Percentiles rank a stretch among this genome's conserved stretches.
Evolutionary conservation across 2,329 filamentous ascomycete species (phyloP).

Genomic region (Cryphonectria radicalis): DNA sequence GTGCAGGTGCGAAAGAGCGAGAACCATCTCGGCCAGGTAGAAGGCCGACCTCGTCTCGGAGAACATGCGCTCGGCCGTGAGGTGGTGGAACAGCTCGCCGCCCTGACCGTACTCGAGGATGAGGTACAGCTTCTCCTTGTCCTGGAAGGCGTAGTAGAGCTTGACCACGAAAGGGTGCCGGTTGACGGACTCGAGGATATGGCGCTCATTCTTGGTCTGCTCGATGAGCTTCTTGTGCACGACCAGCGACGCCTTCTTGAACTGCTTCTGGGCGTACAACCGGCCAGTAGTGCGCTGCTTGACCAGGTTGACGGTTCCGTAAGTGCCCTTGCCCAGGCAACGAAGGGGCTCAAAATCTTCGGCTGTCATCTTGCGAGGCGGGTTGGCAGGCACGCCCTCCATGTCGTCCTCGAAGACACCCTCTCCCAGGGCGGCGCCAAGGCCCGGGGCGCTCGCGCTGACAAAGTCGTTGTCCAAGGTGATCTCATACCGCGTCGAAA

Average conservation of each 20-base stretch:
- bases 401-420: constrained; percentile 46
- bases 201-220: constrained; percentile 95
- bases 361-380: constrained; percentile 82
- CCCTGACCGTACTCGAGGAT: constrained; percentile 98
- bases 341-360: constrained; percentile 88
- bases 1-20: constrained; percentile 92
- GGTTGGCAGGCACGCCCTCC: constrained; percentile 56
- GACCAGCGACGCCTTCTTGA: constrained; percentile 93
- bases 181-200: constrained; percentile 94
- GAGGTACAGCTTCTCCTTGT: constrained; percentile 94
- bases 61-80: constrained; percentile 95
- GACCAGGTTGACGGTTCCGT: constrained; percentile 91
- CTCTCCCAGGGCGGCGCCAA: constrained; percentile 31
- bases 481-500: constrained; percentile 81
- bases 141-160: constrained; percentile 97
- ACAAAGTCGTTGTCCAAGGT: constrained; percentile 83
- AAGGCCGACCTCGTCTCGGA: constrained; percentile 86
- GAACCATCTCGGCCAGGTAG: constrained; percentile 98
- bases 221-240: constrained; percentile 96
- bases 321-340: constrained; percentile 94
- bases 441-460: constrained; percentile 63
- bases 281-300: constrained; percentile 86
- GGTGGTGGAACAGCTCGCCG: constrained; percentile 94
- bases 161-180: constrained; percentile 98
- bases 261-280: constrained; percentile 96